Base-by-base conservation (phyloP, 768 basidiomycete species). In the Tylopilus intermedius region DNA sequence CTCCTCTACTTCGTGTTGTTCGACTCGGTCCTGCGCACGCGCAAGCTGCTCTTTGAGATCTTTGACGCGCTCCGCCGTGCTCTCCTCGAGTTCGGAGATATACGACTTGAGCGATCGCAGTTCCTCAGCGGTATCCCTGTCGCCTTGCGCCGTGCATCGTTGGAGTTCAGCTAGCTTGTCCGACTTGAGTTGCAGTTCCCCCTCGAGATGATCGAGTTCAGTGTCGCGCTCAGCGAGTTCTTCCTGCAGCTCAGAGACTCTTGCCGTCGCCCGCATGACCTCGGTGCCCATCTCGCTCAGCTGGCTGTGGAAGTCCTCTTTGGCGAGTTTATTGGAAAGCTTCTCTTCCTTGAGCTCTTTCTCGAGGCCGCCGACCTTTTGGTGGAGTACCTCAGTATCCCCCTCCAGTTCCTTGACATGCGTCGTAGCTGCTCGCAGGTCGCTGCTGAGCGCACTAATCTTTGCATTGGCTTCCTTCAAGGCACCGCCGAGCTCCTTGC, bases 401-500 rank as follows among this genome's bases (percentile, higher is more conserved):
- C 81, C 79, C 63, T 87, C 83, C 29, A 88, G 73, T 26, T 79
- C 81, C 61, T 76, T 72, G 54, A 84, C 79, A 47, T 82, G 81
- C 1, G 71, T 64, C 53, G 79, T 82, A 18, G 84, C 44, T 18
- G 8, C 44, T 40, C 79, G 76, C 39, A 90, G 67, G 47, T 88
- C 83, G 13, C 73, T 72, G 62, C 79, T 78, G 41, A 84, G 69
- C 47, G 76, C 70, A 29, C 71, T 77, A 35, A 86, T 70, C 18
- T 78, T 77, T 50, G 82, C 76, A 54, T 88, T 86, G 18, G 84
- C 85, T 38, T 82, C 80, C 53, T 76, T 78, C 51, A 89, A 62
- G 47, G 84, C 84, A 0, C 79, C 79, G 2, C 86, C 88, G 1
- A 89, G 74, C 43, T 89, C 89, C 56, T 78, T 77, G 35, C 79